A percentile compares a stretch with the other conserved stretches of the same genome.
Evolutionary conservation across 352 stramenopile species (phyloP).

Genomic region (Phytophthora hibernalis): DNA sequence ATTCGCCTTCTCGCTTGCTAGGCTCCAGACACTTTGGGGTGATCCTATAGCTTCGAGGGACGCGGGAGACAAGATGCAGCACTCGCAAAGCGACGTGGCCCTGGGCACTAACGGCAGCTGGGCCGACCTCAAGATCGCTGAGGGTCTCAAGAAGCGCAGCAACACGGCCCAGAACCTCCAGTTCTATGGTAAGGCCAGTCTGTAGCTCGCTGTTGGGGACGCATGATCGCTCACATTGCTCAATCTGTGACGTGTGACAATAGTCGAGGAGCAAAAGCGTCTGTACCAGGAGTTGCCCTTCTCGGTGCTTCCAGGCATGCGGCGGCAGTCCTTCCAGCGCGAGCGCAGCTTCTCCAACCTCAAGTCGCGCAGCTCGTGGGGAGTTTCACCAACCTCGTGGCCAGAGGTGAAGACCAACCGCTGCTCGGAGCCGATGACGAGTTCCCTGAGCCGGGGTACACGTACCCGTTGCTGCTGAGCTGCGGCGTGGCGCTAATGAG

Average conservation of each 20-base stretch:
- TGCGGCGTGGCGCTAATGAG: constrained; percentile 76
- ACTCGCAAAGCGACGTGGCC: constrained; percentile 74
- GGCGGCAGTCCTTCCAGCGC: constrained; percentile 74
- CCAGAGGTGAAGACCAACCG: constrained; percentile 75
- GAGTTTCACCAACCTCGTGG: constrained; percentile 62
- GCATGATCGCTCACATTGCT: neutral
- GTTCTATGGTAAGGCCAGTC: constrained; percentile 64
- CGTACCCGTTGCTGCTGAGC: constrained; percentile 66
- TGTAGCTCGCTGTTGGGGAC: neutral
- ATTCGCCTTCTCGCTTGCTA: constrained; percentile 34
- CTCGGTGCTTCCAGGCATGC: constrained; percentile 74
- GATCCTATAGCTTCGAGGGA: neutral
- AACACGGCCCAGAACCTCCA: constrained; percentile 83
- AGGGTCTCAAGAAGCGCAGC: constrained; percentile 79
- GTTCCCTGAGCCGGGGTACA: constrained; percentile 74
- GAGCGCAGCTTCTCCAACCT: constrained; percentile 78
- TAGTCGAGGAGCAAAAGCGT: constrained; percentile 77
- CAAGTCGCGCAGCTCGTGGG: constrained; percentile 65
- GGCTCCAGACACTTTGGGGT: neutral
- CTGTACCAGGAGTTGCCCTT: constrained; percentile 80
- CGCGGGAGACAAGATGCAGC: constrained; percentile 50
- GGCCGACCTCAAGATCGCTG: constrained; percentile 71
- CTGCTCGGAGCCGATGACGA: constrained; percentile 61
- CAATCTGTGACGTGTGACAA: constrained; percentile 28
- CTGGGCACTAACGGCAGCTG: constrained; percentile 71